These are phyloP conservation scores for Capsicum rhomboideum DNA, from an alignment of 257 asterid species.

Conservation along the genomic window DNA sequence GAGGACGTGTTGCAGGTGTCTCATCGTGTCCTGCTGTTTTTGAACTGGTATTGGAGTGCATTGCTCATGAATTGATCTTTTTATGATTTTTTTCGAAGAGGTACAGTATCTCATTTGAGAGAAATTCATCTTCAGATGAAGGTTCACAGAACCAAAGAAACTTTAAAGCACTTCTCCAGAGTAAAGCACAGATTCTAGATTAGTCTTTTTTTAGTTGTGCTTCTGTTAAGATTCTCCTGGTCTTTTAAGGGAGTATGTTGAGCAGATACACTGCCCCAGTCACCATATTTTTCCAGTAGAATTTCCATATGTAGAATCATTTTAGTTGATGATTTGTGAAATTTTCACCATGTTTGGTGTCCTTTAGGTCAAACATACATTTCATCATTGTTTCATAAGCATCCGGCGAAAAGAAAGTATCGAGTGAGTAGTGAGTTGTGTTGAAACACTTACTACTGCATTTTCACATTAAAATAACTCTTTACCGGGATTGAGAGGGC, in stretches of 20 bases:
- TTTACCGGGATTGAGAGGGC: background rate
- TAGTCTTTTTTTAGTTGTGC: background rate
- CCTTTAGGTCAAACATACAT: background rate
- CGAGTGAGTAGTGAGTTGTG: background rate
- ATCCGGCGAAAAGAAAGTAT: background rate
- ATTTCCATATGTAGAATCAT: background rate
- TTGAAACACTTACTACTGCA: background rate
- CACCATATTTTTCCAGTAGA: background rate
- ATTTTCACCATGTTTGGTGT: background rate
- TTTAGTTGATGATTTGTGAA: background rate
- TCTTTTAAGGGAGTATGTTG: background rate
- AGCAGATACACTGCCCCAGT: background rate
- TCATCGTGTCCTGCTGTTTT: background rate
- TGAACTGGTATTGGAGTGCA: background rate
- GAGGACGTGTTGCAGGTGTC: conserved; percentile 32
- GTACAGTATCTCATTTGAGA: conserved; percentile 34
- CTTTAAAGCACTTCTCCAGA: conserved; percentile 11
- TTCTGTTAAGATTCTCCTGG: background rate
- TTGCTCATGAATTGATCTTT: background rate
- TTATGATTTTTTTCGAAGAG: conserved; percentile 15
- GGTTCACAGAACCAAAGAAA: conserved; percentile 37
- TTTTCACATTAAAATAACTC: background rate
- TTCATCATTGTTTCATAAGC: background rate
- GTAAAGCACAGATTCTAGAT: conserved; percentile 8
- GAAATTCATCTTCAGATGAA: conserved; percentile 32